phyloP scores from a whole-genome alignment of 768 basidiomycete genomes.

The Pulveroboletus sp. region DNA sequence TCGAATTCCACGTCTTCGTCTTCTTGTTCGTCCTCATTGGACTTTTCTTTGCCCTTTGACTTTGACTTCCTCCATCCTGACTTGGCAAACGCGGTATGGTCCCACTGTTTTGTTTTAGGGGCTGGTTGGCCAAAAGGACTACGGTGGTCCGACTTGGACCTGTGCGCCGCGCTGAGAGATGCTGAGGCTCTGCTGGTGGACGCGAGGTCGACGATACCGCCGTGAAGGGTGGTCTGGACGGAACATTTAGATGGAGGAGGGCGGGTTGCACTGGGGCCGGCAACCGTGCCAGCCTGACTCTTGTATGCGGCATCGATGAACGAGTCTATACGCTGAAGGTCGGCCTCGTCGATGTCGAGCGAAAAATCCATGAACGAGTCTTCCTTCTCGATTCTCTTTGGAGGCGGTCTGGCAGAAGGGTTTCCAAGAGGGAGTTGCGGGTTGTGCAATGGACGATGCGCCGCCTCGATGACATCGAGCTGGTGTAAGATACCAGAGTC shows the following conservation, averaged over 20 bases:
- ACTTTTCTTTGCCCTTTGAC: conserved; percentile 56
- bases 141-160: conserved; percentile 40
- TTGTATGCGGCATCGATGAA: conserved; percentile 49
- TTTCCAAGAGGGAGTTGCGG: conserved; percentile 1
- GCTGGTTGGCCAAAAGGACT: conserved; percentile 53
- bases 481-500: conserved; percentile 58
- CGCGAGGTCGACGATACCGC: conserved; percentile 45
- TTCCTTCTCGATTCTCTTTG: conserved; percentile 30
- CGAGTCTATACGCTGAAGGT: conserved; percentile 52
- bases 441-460: conserved; percentile 33
- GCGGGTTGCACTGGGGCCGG: conserved; percentile 34
- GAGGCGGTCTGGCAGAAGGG: conserved; percentile 16
- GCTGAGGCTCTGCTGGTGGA: conserved; percentile 29
- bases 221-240: conserved; percentile 65
- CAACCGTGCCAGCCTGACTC: conserved; percentile 37
- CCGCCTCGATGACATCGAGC: conserved; percentile 71
- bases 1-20: conserved; percentile 70
- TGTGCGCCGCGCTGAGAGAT: conserved; percentile 37
- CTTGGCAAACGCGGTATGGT: conserved; percentile 84
- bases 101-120: conserved; percentile 82
- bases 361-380: conserved; percentile 52
- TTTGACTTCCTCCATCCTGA: conserved; percentile 62
- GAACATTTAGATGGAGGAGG: conserved; percentile 34
- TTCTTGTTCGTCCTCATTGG: conserved; percentile 51
- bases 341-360: conserved; percentile 56